Evolutionary conservation across 257 asterid genomes (phyloP).

Genomic region (Nicotiana obtusifolia): DNA sequence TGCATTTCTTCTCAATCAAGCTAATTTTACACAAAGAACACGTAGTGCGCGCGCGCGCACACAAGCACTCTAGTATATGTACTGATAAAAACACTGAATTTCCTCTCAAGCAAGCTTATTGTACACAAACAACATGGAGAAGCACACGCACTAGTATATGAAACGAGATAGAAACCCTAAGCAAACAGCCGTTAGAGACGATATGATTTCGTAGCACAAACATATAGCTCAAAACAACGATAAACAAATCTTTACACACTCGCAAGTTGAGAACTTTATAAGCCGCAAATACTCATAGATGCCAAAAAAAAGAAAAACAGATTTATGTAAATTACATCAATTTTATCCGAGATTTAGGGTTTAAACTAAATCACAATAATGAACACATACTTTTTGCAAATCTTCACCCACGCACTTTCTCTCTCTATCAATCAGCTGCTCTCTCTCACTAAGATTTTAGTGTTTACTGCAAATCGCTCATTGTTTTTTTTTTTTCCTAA

Average conservation of each 20-base stretch:
- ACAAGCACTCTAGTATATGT: no score
- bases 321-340: background rate
- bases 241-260: background rate
- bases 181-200: background rate
- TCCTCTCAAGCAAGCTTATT: background rate
- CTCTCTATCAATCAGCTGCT: background rate
- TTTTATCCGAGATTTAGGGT: background rate
- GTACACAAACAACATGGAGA: background rate
- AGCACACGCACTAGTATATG: background rate
- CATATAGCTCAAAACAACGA: background rate
- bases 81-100: background rate
- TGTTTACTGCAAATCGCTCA: background rate
- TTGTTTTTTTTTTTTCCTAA: background rate
- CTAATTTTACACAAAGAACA: no score
- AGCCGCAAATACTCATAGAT: background rate
- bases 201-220: background rate
- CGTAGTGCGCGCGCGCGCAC: no score
- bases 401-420: background rate
- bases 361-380: background rate
- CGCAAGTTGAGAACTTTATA: background rate
- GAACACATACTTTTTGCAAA: background rate
- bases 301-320: background rate
- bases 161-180: background rate
- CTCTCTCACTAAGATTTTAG: background rate
- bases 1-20: no score